A percentile compares a stretch with the other conserved stretches of the same genome.
Conservation (phyloP, 352 stramenopile genomes). For the Pythium vanterpoolii region DNA sequence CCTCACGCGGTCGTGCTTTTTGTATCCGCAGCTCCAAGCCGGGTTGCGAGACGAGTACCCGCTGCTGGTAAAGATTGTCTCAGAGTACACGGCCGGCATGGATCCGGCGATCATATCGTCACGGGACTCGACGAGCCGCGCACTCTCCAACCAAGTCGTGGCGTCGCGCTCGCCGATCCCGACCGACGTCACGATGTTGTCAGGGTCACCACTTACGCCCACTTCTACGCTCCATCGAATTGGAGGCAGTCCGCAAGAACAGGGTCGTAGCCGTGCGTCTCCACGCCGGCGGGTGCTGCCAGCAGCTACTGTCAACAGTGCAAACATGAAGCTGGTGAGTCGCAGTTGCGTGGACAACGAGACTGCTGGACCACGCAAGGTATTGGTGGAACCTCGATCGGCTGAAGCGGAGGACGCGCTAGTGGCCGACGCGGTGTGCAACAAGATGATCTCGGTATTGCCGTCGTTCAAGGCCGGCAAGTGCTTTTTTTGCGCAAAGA, state of each 20-base stretch:
- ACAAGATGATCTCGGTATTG: conserved; percentile 69
- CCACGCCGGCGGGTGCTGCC: conserved; percentile 10
- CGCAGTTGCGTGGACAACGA: not conserved
- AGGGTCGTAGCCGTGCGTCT: conserved; percentile 8
- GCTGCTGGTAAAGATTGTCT: conserved; percentile 76
- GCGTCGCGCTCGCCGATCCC: too few relatives aligned
- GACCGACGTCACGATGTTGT: not conserved
- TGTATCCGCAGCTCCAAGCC: conserved; percentile 75
- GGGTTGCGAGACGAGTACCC: conserved; percentile 75
- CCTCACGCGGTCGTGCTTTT: conserved; percentile 74
- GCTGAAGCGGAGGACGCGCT: conserved; percentile 1
- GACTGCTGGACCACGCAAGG: not conserved
- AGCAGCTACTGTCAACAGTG: not conserved
- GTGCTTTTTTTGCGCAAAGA: conserved; percentile 86
- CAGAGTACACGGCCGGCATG: conserved; percentile 77
- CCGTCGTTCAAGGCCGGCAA: conserved; percentile 79
- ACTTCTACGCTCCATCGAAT: not conserved
- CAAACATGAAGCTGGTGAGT: not conserved
- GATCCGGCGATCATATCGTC: conserved; percentile 71
- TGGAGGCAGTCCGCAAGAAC: not conserved
- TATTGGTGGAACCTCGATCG: conserved; percentile 2
- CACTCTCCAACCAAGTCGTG: conserved; percentile 9
- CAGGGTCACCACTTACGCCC: not conserved
- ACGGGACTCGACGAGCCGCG: conserved; percentile 28
- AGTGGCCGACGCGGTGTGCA: not conserved